Conservation (phyloP, 176 grass and related monocot genomes). For the Neostapfia colusana region DNA sequence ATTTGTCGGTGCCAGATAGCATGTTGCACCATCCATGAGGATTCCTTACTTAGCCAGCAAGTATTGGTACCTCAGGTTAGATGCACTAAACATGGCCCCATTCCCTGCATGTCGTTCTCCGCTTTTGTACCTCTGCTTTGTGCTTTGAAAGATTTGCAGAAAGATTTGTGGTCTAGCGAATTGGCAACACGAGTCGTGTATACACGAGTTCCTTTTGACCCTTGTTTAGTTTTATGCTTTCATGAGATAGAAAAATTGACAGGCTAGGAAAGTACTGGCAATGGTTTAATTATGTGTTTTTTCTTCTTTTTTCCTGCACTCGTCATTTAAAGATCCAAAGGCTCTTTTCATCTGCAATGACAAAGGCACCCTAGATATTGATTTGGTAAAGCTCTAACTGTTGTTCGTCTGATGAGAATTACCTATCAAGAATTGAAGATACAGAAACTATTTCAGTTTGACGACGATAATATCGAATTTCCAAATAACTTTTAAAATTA, state of each 20-base stretch:
- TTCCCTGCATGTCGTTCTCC: slow-evolving; percentile 22
- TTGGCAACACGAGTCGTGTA: slow-evolving; percentile 3
- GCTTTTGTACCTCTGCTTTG: slow-evolving; percentile 32
- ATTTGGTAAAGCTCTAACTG: not conserved
- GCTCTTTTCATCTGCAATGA: not conserved
- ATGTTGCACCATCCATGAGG: not conserved
- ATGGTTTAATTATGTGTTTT: too few relatives aligned
- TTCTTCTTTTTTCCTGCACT: not conserved
- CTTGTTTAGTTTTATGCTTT: slow-evolving; percentile 7
- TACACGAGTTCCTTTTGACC: not conserved
- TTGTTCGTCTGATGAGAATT: not conserved
- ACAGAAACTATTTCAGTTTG: not conserved
- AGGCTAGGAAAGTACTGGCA: not conserved
- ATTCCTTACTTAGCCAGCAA: slow-evolving; percentile 47
- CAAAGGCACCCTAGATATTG: not conserved
- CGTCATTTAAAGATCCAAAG: not conserved
- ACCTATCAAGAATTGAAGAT: not conserved
- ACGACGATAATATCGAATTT: too few relatives aligned
- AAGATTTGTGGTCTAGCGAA: slow-evolving; percentile 32
- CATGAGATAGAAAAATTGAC: not conserved
- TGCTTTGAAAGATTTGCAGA: slow-evolving; percentile 27
- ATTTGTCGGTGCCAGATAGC: slow-evolving; percentile 25
- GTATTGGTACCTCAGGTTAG: slow-evolving; percentile 14
- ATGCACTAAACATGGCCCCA: slow-evolving; percentile 12
- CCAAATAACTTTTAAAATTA: too few relatives aligned